Evolutionary conservation across 345 rosid species (phyloP).

Genomic region (Chamaenerion angustifolium): DNA sequence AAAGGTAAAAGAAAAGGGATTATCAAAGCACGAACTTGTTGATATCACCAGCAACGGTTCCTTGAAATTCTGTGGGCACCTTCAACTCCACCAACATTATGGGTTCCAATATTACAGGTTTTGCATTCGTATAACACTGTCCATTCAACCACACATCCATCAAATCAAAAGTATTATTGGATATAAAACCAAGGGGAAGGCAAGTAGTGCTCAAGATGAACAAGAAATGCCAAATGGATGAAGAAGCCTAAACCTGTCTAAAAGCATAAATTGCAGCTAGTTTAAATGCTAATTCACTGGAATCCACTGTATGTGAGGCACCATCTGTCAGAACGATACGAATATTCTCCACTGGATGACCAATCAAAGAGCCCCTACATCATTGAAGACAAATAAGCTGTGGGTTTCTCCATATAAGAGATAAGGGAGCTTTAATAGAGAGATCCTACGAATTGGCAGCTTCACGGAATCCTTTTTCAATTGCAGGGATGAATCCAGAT

Average conservation of each 20-base stretch:
- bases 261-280: conserved; percentile 96
- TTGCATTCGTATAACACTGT: conserved; percentile 78
- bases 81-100: conserved; percentile 93
- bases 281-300: conserved; percentile 97
- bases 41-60: conserved; percentile 87
- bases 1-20: background rate
- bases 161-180: background rate
- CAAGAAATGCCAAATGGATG: no score
- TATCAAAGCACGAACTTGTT: conserved; percentile 51
- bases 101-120: conserved; percentile 88
- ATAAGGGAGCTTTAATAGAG: background rate
- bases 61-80: conserved; percentile 95
- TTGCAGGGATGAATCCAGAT: conserved; percentile 83
- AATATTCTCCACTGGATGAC: conserved; percentile 89
- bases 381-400: no score
- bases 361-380: conserved; percentile 82
- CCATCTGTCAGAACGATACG: conserved; percentile 85
- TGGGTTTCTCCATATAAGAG: background rate
- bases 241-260: conserved; percentile 40
- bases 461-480: conserved; percentile 96
- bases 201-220: background rate
- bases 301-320: conserved; percentile 91
- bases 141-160: no score
- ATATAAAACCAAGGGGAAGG: background rate
- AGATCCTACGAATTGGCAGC: conserved; percentile 90